Conservation (phyloP, 148 eudicot species). For the Rhododendron griersonianum region DNA sequence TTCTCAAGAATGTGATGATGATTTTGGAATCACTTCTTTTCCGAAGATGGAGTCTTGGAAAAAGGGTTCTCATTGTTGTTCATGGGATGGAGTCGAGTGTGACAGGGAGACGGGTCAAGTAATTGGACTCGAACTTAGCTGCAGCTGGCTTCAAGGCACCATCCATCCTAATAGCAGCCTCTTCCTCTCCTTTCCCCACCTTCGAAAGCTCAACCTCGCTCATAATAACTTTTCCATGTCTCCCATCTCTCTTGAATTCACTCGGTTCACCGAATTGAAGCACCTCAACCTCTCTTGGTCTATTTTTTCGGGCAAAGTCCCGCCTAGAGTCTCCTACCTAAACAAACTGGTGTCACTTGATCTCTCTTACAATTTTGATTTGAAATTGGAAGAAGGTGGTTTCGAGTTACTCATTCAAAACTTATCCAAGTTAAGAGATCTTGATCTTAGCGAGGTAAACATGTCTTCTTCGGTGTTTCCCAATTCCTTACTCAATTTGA, state of each 20-base stretch:
- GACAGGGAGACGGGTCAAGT: background rate
- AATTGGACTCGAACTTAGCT: background rate
- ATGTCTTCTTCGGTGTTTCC: constrained; percentile 9
- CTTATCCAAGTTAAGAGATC: constrained; percentile 4
- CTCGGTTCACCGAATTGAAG: background rate
- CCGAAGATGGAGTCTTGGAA: background rate
- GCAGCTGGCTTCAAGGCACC: background rate
- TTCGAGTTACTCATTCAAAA: background rate
- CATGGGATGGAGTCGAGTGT: background rate
- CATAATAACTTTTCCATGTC: background rate
- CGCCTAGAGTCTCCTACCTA: background rate
- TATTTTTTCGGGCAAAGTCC: background rate
- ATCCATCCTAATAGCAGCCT: background rate
- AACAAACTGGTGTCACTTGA: background rate
- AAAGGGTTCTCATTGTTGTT: constrained; percentile 14
- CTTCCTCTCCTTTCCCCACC: background rate
- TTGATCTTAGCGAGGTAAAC: background rate
- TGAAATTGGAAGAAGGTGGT: background rate
- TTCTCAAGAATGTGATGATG: background rate
- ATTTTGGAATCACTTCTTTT: background rate
- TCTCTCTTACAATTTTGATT: background rate
- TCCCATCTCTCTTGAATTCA: background rate
- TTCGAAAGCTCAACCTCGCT: background rate
- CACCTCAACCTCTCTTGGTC: constrained; percentile 11
- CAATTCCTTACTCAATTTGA: constrained; percentile 13